Conservation (phyloP, 1,139 yeast species). For the Geotrichum reessii region DNA sequence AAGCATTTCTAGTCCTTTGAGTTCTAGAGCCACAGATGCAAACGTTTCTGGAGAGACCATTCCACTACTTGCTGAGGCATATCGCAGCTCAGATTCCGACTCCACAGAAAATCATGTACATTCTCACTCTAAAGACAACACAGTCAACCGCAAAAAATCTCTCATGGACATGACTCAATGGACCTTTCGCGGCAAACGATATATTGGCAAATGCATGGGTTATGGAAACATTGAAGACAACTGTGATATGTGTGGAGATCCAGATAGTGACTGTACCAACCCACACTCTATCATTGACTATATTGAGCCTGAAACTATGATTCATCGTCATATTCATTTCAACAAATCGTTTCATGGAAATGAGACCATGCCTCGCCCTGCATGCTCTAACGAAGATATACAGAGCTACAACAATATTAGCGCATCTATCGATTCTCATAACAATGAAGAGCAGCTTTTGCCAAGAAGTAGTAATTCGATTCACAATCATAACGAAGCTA, state of each 20-base stretch:
- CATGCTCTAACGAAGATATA: background rate
- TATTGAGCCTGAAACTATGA: conserved; percentile 16
- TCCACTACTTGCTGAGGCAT: background rate
- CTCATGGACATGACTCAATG: conserved; percentile 29
- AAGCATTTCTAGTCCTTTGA: background rate
- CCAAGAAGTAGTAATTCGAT: background rate
- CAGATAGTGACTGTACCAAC: conserved; percentile 24
- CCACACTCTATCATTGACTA: conserved; percentile 15
- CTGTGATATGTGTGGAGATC: conserved; percentile 8
- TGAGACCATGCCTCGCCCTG: background rate
- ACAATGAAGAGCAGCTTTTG: background rate
- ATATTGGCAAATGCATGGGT: conserved; percentile 50
- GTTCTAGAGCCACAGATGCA: background rate
- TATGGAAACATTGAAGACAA: conserved; percentile 44
- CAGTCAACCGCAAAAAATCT: conserved; percentile 15
- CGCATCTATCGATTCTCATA: background rate
- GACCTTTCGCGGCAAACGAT: conserved; percentile 30
- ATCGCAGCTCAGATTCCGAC: background rate
- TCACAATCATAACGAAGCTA: conserved; percentile 8
- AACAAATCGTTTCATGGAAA: background rate
- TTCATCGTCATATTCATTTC: conserved; percentile 15
- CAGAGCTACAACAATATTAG: background rate
- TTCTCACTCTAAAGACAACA: background rate
- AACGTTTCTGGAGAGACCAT: conserved; percentile 15
- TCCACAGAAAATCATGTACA: background rate